These are phyloP conservation scores for Colletotrichum cereale DNA, from an alignment of 2,329 filamentous ascomycete genomes.

Conservation along the genomic window DNA sequence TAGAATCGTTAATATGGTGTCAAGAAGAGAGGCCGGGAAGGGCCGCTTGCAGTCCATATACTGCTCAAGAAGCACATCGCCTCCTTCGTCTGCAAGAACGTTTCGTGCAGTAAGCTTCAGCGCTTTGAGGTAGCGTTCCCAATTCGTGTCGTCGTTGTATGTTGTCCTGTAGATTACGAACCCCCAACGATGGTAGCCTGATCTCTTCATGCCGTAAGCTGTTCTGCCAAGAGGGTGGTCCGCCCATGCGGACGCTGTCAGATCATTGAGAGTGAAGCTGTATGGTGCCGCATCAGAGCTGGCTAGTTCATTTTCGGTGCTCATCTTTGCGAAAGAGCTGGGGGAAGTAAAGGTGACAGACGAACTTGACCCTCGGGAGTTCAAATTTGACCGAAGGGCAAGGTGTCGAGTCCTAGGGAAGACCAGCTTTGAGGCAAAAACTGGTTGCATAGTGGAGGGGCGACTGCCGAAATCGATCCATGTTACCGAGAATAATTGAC, in stretches of 20 bases:
- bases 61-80: slow-evolving; percentile 19
- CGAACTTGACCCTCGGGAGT: not conserved
- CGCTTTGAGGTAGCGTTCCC: slow-evolving; percentile 14
- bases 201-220: not conserved
- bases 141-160: slow-evolving; percentile 36
- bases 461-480: not conserved
- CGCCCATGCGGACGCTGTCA: not conserved
- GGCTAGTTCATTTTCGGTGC: not conserved
- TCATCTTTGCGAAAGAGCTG: not conserved
- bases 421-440: not conserved
- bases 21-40: not conserved
- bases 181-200: slow-evolving; percentile 35
- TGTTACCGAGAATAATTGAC: not conserved
- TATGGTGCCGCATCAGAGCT: not conserved
- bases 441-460: not conserved
- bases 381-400: not conserved
- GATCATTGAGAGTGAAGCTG: slow-evolving; percentile 13
- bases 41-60: slow-evolving; percentile 15
- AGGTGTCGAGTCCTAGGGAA: not conserved
- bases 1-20: not conserved
- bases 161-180: slow-evolving; percentile 40
- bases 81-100: not conserved
- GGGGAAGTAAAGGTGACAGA: too few species aligned
- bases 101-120: not conserved
- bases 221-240: not conserved